These are phyloP conservation scores for Agaricus sinodeliciosus DNA, from an alignment of 768 basidiomycete species.

Conservation along the genomic window DNA sequence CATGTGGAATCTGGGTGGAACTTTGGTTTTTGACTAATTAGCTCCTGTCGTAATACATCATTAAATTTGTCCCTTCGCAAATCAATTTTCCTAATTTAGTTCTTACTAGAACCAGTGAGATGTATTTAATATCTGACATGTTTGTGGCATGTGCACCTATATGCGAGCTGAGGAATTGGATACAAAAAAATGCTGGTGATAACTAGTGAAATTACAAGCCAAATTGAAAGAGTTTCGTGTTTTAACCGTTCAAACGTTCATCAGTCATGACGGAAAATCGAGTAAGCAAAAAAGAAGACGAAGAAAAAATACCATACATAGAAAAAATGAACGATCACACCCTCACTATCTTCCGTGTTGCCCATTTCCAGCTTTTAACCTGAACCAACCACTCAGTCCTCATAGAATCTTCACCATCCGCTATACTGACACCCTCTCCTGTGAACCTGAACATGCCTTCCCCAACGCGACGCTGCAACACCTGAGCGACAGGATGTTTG, in stretches of 20 bases:
- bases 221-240: not conserved
- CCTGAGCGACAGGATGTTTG: constrained; percentile 24
- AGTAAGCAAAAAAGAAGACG: not conserved
- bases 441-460: constrained; percentile 32
- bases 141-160: too few relatives aligned
- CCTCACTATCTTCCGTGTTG: constrained; percentile 11
- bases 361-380: constrained; percentile 36
- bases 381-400: constrained; percentile 35
- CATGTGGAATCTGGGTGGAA: too few relatives aligned
- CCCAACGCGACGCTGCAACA: constrained; percentile 29
- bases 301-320: not conserved
- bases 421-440: constrained; percentile 25
- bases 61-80: too few relatives aligned
- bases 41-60: too few relatives aligned
- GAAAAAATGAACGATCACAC: not conserved
- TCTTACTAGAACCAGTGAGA: too few relatives aligned
- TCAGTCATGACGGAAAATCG: not conserved
- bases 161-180: not conserved
- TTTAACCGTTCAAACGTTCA: not conserved
- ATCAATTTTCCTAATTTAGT: too few relatives aligned
- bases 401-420: constrained; percentile 17
- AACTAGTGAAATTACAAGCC: constrained; percentile 4
- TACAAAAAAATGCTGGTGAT: constrained; percentile 4
- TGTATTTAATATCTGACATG: too few relatives aligned
- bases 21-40: too few relatives aligned